Base-by-base conservation (phyloP, 306 rosid species). In the Crotalaria pallida region DNA sequence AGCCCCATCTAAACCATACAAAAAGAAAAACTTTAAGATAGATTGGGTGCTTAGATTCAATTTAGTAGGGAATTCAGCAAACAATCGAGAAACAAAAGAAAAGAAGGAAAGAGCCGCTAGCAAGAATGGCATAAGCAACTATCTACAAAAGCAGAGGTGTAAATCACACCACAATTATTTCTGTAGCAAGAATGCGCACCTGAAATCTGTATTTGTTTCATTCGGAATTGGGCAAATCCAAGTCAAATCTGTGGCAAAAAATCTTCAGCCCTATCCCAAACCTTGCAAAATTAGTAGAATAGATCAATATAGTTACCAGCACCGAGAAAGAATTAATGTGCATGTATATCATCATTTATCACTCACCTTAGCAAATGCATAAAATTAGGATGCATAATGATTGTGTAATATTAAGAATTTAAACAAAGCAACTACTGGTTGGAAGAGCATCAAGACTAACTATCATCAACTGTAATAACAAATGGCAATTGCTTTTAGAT, bases 201-300 rank as follows among this genome's bases (percentile, higher is more conserved):
- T 90, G 89, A 88, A 91, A 80, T 94, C 97, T 27, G 97, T 89
- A 69, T 87, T 91, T 57, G 96, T 73, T 84, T 94, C 97, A 29
- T 87, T 94, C 47, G 97, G 99, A 19, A 91, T 71, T 1, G 92
- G 89, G 48, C 96, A n/a, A 88, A 47, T 84, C 86, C 84, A 87
- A 61, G 75, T 94, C 96, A 67, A 94, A 94, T 82, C 96, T 88
- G 97, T 5, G 99, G 96, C 50, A 86, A 64, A 79, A 88, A 91
- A 79, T 87, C 99, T 79, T 94, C 99, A 38, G 97, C 94, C 72
- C 82, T 89, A 68, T 91, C 96, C 96, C 99, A 94, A 38, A 94
- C 97, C 97, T 88, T 67, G 76, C 55, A 80, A 65, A 77, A 72
- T 55, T 61, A 23, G 63, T 63, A 71, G 64, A 67, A 15, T 15